Percentiles rank a stretch among this genome's conserved stretches.
phyloP scores from a whole-genome alignment of 108 stramenopile genomes.

The Halocafeteria seosinensis region DNA sequence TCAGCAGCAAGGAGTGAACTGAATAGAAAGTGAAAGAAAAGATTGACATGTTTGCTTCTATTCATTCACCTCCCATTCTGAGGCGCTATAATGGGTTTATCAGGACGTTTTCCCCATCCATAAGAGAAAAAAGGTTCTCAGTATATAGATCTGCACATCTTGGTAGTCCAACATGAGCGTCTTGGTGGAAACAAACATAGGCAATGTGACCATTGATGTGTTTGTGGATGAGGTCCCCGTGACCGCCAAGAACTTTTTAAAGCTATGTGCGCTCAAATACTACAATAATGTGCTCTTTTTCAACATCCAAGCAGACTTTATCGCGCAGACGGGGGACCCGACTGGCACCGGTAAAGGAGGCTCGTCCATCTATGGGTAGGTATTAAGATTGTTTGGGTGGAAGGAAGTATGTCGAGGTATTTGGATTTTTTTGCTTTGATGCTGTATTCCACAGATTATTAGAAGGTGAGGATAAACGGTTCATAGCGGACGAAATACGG shows the following conservation, averaged over 20 bases:
- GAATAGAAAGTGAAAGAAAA: no score
- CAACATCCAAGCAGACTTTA: conserved; percentile 29
- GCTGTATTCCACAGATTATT: conserved; percentile 26
- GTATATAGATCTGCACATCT: no score
- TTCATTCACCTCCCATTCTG: no score
- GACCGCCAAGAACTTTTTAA: conserved; percentile 32
- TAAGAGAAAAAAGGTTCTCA: no score
- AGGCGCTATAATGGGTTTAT: no score
- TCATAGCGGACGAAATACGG: conserved; percentile 32
- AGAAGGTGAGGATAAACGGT: conserved; percentile 22
- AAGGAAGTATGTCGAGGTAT: background rate
- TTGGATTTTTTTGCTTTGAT: no score
- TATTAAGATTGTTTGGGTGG: background rate
- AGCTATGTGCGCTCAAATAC: conserved; percentile 36
- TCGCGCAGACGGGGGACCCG: conserved; percentile 57
- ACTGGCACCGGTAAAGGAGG: conserved; percentile 79
- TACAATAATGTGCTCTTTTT: conserved; percentile 33
- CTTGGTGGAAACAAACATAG: conserved; percentile 27
- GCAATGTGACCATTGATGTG: conserved; percentile 37
- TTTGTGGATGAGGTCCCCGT: conserved; percentile 24
- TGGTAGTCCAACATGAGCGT: no score
- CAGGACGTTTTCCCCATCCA: no score
- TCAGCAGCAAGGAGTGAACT: no score
- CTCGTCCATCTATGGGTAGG: background rate
- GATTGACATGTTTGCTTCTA: no score